These are phyloP conservation scores for Pichia pseudocactophila DNA, from an alignment of 805 yeast species.

Conservation along the genomic window DNA sequence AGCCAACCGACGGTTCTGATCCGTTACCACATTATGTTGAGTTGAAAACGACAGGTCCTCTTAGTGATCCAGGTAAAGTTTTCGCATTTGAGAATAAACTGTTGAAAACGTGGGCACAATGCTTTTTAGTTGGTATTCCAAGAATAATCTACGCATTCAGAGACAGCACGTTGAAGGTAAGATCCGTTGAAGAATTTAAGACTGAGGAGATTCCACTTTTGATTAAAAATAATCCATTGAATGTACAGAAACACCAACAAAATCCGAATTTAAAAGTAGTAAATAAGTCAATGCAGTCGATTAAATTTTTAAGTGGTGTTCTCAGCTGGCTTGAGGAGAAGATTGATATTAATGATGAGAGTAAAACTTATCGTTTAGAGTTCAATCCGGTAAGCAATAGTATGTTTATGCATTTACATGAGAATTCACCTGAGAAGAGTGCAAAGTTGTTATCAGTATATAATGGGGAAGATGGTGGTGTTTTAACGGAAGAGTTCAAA, in stretches of 20 bases:
- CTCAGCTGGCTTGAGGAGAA: slow-evolving; percentile 63
- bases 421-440: slow-evolving; percentile 30
- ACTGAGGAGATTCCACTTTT: slow-evolving; percentile 73
- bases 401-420: slow-evolving; percentile 40
- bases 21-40: slow-evolving; percentile 73
- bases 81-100: slow-evolving; percentile 67
- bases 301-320: slow-evolving; percentile 81
- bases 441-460: slow-evolving; percentile 29
- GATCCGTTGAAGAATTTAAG: slow-evolving; percentile 62
- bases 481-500: slow-evolving; percentile 42
- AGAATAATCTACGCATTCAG: slow-evolving; percentile 79
- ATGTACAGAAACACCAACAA: slow-evolving; percentile 23
- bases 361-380: slow-evolving; percentile 43
- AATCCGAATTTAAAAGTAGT: slow-evolving; percentile 29
- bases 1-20: slow-evolving; percentile 39
- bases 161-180: slow-evolving; percentile 57
- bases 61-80: slow-evolving; percentile 49
- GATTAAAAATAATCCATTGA: slow-evolving; percentile 42
- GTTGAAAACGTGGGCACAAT: slow-evolving; percentile 85
- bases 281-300: slow-evolving; percentile 67
- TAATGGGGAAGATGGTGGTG: slow-evolving; percentile 24
- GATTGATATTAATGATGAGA: slow-evolving; percentile 44
- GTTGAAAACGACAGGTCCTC: slow-evolving; percentile 59
- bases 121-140: slow-evolving; percentile 81
- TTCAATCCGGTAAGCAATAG: slow-evolving; percentile 44